These are phyloP conservation scores for Fusarium equiseti DNA, from an alignment of 2,329 filamentous ascomycete genomes.

Conservation along the genomic window DNA sequence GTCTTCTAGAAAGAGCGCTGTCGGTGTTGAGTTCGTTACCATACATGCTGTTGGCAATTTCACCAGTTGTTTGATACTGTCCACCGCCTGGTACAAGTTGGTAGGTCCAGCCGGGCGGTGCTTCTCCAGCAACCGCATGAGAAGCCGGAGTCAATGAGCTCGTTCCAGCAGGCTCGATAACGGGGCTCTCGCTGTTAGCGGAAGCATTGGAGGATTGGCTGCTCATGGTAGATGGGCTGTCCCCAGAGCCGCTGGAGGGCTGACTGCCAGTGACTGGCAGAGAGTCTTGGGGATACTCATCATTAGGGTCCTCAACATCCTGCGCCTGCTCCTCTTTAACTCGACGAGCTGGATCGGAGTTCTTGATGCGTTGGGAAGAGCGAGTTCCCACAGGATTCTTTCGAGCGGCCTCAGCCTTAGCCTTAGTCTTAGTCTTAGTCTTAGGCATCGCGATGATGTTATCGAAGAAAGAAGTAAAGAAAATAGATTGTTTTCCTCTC, in stretches of 20 bases:
- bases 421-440: background rate
- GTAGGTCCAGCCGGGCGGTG: background rate
- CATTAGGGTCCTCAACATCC: background rate
- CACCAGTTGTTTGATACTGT: constrained; percentile 54
- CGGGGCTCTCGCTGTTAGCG: background rate
- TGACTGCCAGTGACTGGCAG: constrained; percentile 3
- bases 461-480: background rate
- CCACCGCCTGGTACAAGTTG: background rate
- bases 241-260: background rate
- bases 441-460: constrained; percentile 10
- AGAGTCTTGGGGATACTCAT: background rate
- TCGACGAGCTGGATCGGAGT: constrained; percentile 13
- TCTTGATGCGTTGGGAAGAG: background rate
- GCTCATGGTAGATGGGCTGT: background rate
- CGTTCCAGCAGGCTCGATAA: background rate
- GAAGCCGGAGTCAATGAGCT: background rate
- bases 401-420: background rate
- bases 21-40: constrained; percentile 63
- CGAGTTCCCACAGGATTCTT: background rate
- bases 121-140: background rate
- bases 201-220: background rate
- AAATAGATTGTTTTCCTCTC: background rate
- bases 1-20: constrained; percentile 66
- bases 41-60: constrained; percentile 61
- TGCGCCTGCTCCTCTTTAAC: constrained; percentile 1